Conservation (phyloP, 176 grass and related monocot genomes). For the Triticum urartu region DNA sequence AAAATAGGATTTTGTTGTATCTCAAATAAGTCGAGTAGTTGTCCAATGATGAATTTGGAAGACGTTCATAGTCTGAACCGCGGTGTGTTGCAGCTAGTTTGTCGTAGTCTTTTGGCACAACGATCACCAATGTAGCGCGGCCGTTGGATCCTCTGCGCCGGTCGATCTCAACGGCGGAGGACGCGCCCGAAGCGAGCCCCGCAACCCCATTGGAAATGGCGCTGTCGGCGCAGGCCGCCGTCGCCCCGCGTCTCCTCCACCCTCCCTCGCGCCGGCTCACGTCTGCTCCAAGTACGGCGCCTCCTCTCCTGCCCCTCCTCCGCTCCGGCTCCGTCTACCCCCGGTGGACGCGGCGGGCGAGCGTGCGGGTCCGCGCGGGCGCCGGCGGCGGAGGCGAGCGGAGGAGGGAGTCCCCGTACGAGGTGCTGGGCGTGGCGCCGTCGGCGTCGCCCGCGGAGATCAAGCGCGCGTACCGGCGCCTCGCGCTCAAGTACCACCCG, state of each 20-base stretch:
- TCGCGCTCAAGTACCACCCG: constrained; percentile 82
- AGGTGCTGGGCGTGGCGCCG: constrained; percentile 68
- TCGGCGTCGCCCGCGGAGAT: constrained; percentile 66
- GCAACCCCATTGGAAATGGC: constrained; percentile 33
- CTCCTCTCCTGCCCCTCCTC: neutral
- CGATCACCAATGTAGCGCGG: neutral
- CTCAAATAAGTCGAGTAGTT: no score
- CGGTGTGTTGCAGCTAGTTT: no score
- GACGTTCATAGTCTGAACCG: no score
- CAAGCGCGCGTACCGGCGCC: constrained; percentile 80
- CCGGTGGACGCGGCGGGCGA: neutral
- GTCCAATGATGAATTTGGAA: no score
- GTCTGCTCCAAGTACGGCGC: neutral
- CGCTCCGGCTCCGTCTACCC: neutral
- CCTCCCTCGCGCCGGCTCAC: neutral
- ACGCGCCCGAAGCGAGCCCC: neutral
- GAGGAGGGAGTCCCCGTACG: constrained; percentile 62
- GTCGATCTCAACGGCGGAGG: constrained; percentile 20
- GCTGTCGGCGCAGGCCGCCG: constrained; percentile 23
- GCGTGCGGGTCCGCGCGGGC: constrained; percentile 20
- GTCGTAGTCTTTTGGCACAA: no score
- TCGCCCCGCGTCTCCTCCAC: constrained; percentile 4
- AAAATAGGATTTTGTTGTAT: no score
- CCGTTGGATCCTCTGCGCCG: neutral
- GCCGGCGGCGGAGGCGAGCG: neutral